These are phyloP conservation scores for Ceratobasidium sp. DNA, from an alignment of 1,284 basidiomycete species.

Conservation along the genomic window DNA sequence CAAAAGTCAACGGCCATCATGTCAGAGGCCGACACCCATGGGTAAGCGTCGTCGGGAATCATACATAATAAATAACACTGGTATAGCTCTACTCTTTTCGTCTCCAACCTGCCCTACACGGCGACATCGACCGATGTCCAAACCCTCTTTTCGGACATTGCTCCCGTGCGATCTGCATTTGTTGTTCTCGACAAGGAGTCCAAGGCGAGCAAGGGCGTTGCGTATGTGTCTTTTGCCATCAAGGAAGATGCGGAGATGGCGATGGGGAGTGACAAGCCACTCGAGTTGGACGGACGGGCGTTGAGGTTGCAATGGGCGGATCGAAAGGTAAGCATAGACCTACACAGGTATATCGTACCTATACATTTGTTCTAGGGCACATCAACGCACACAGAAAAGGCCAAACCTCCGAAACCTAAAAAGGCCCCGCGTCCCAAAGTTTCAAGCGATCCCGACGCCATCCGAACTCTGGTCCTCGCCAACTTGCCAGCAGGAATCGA, in stretches of 20 bases:
- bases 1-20: constrained; percentile 23
- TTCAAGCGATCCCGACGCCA: constrained; percentile 76
- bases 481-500: constrained; percentile 78
- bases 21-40: constrained; percentile 19
- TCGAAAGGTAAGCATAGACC: constrained; percentile 68
- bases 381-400: constrained; percentile 1
- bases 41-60: background rate
- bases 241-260: constrained; percentile 89
- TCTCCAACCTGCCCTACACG: constrained; percentile 88
- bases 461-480: constrained; percentile 83
- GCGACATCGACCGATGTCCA: constrained; percentile 92
- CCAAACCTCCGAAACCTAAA: constrained; percentile 47
- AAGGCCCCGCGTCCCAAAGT: constrained; percentile 62
- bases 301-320: constrained; percentile 86
- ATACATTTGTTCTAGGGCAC: constrained; percentile 40
- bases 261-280: constrained; percentile 65
- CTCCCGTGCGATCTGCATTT: constrained; percentile 94
- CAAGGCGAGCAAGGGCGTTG: constrained; percentile 94
- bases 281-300: constrained; percentile 73
- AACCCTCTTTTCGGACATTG: constrained; percentile 95
- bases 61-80: background rate
- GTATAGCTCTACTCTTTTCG: constrained; percentile 63
- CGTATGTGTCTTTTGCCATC: constrained; percentile 94
- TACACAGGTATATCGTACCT: constrained; percentile 38
- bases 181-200: constrained; percentile 84